Percentiles rank a stretch among this genome's conserved stretches.
Evolutionary conservation across 176 grass and related monocot genomes (phyloP).

Genomic region (Carex parvula): DNA sequence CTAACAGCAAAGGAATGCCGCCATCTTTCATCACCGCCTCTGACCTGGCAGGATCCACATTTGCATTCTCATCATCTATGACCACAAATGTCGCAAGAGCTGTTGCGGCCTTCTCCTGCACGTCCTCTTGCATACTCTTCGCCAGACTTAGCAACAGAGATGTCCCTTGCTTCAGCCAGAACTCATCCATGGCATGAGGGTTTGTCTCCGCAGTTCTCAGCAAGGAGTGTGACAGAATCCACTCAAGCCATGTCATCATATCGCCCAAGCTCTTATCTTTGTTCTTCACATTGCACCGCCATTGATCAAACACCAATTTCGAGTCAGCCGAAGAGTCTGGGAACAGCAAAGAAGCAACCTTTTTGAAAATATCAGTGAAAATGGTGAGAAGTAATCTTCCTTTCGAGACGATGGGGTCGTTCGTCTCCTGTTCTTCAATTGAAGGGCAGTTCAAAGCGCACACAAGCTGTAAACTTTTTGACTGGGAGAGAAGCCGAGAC

Average conservation of each 20-base stretch:
- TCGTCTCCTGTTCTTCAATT: slow-evolving; percentile 61
- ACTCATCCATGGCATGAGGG: slow-evolving; percentile 72
- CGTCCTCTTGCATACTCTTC: slow-evolving; percentile 78
- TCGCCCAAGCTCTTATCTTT: slow-evolving; percentile 50
- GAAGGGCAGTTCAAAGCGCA: slow-evolving; percentile 55
- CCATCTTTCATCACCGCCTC: slow-evolving; percentile 83
- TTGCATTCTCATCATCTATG: slow-evolving; percentile 82
- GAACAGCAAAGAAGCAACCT: slow-evolving; percentile 53
- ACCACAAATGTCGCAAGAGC: slow-evolving; percentile 94
- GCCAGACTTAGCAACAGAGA: slow-evolving; percentile 65
- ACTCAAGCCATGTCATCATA: slow-evolving; percentile 81
- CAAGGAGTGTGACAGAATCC: slow-evolving; percentile 77
- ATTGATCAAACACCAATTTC: slow-evolving; percentile 55
- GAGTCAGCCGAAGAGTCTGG: slow-evolving; percentile 37
- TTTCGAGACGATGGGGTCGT: slow-evolving; percentile 50
- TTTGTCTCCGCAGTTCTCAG: slow-evolving; percentile 72
- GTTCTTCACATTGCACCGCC: slow-evolving; percentile 34
- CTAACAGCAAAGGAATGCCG: slow-evolving; percentile 77
- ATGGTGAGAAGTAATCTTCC: slow-evolving; percentile 79
- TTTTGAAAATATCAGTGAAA: slow-evolving; percentile 52
- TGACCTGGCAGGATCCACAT: slow-evolving; percentile 86
- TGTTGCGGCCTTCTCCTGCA: slow-evolving; percentile 89
- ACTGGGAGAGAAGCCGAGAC: slow-evolving; percentile 56
- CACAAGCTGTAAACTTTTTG: slow-evolving; percentile 74
- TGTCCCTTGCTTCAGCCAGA: slow-evolving; percentile 88